Conservation (phyloP, 148 eudicot genomes). For the Chenopodium album region DNA sequence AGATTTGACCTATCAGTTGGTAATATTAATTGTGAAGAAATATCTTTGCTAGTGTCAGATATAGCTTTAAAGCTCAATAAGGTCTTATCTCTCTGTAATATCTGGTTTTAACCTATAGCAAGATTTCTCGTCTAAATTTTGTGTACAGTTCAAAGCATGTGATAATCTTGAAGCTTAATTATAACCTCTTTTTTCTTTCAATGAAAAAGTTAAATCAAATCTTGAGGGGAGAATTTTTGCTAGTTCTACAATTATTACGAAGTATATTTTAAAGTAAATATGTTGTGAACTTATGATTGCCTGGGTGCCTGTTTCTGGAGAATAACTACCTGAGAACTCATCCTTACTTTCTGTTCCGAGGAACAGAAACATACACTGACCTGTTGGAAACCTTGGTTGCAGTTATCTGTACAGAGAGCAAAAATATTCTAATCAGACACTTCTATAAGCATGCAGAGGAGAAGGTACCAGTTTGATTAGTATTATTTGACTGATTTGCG, state of each 20-base stretch:
- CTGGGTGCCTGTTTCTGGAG: background rate
- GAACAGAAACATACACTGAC: conserved; percentile 14
- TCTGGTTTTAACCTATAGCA: too few relatives aligned
- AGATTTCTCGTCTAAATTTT: too few relatives aligned
- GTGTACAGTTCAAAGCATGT: background rate
- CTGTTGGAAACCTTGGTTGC: conserved; percentile 21
- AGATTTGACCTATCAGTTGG: too few relatives aligned
- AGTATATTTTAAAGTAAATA: background rate
- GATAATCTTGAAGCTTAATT: background rate
- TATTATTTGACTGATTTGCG: background rate
- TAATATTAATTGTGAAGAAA: too few relatives aligned
- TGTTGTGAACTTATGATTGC: background rate
- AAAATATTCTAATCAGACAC: conserved; percentile 70
- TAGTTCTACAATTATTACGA: background rate
- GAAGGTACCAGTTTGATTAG: conserved; percentile 46
- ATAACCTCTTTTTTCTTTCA: background rate
- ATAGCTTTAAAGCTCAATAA: too few relatives aligned
- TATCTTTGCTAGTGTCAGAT: too few relatives aligned
- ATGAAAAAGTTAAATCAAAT: background rate
- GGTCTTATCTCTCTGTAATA: too few relatives aligned
- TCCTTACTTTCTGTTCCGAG: background rate
- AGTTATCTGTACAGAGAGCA: conserved; percentile 73
- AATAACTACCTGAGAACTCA: background rate
- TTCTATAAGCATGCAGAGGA: conserved; percentile 76
- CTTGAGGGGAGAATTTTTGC: background rate